Evolutionary conservation across 352 stramenopile species (phyloP).

Genomic region (Halophytophthora batemanensis): DNA sequence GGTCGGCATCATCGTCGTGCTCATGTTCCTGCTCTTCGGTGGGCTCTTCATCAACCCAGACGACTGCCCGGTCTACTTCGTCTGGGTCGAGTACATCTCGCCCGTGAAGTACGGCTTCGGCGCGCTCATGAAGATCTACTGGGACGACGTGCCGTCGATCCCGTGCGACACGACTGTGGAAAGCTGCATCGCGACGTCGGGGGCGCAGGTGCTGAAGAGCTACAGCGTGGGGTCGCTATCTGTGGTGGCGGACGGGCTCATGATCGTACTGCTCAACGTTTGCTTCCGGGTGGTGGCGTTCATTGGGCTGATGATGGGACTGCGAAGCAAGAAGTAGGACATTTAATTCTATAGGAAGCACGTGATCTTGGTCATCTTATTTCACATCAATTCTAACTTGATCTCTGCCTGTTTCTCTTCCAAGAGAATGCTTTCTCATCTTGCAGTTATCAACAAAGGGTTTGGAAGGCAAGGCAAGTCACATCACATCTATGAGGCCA

Average conservation of each 20-base stretch:
- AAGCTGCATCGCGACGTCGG: slow-evolving; percentile 26
- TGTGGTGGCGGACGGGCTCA: slow-evolving; percentile 10
- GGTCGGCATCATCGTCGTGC: slow-evolving; percentile 30
- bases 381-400: no score
- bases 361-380: no score
- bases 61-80: slow-evolving; percentile 38
- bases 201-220: slow-evolving; percentile 29
- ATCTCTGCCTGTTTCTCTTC: no score
- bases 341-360: no score
- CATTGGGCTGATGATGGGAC: slow-evolving; percentile 17
- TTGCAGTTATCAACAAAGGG: no score
- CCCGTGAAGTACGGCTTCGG: slow-evolving; percentile 48
- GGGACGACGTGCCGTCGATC: slow-evolving; percentile 30
- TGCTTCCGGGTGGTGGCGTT: slow-evolving; percentile 26
- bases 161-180: slow-evolving; percentile 22
- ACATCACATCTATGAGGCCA: no score
- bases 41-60: slow-evolving; percentile 42
- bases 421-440: no score
- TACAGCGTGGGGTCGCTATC: slow-evolving; percentile 21
- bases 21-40: slow-evolving; percentile 46
- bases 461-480: no score
- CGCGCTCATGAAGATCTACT: slow-evolving; percentile 50
- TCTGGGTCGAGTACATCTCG: slow-evolving; percentile 46
- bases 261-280: slow-evolving; percentile 26
- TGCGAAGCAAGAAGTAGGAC: slow-evolving; percentile 8